A percentile compares a stretch with the other conserved stretches of the same genome.
Evolutionary conservation across 2,329 filamentous ascomycete species (phyloP).

Genomic region (Knoxdaviesia capensis): DNA sequence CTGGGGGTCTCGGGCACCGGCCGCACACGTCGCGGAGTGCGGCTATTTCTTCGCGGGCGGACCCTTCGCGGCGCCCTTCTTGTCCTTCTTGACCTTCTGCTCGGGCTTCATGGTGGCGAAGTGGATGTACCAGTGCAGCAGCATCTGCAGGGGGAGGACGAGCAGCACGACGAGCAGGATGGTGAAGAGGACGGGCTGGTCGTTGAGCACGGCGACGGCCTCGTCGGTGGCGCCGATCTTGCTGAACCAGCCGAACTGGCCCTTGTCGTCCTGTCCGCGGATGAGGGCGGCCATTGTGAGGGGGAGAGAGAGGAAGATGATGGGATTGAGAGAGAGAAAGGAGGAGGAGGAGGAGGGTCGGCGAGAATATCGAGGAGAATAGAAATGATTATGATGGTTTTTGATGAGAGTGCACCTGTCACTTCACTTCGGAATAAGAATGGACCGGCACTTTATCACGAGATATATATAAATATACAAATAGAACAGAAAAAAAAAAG

Average conservation of each 20-base stretch:
- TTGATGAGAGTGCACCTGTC: slow-evolving; percentile 2
- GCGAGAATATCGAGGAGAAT: background rate
- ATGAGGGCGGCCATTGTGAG: slow-evolving; percentile 4
- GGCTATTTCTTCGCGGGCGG: background rate
- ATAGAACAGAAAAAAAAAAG: slow-evolving; percentile 5
- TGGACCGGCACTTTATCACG: too few relatives aligned
- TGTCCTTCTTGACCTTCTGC: slow-evolving; percentile 31
- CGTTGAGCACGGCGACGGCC: slow-evolving; percentile 38
- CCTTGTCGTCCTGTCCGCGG: slow-evolving; percentile 14
- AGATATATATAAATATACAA: background rate
- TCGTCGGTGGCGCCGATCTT: slow-evolving; percentile 35
- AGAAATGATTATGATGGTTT: slow-evolving; percentile 5
- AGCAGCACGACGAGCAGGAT: slow-evolving; percentile 34
- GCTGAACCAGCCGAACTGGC: slow-evolving; percentile 35
- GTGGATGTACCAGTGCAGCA: slow-evolving; percentile 37
- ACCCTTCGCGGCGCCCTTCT: slow-evolving; percentile 12
- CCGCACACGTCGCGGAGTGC: too few relatives aligned
- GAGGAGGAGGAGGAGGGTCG: background rate
- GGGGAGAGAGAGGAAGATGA: background rate
- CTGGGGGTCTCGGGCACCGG: too few relatives aligned
- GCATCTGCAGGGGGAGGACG: slow-evolving; percentile 22
- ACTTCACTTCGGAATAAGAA: background rate
- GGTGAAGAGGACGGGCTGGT: slow-evolving; percentile 38
- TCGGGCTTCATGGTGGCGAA: slow-evolving; percentile 39
- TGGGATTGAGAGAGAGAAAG: slow-evolving; percentile 1